Base-by-base conservation (phyloP, 1,284 basidiomycete genomes). In the Cryptococcus hybrid region DNA sequence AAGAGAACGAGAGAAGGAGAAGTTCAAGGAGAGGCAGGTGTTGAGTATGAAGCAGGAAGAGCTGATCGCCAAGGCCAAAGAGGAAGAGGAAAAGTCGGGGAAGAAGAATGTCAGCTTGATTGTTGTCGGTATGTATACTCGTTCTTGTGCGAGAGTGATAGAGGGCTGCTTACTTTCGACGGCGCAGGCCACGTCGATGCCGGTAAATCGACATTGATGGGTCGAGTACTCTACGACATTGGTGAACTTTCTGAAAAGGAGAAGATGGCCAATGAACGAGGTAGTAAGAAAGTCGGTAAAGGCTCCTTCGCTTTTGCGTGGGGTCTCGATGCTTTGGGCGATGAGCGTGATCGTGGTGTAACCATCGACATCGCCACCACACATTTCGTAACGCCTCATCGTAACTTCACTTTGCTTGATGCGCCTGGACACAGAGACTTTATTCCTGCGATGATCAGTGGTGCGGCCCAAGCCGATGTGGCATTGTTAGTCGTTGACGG, bases 371-470 rank as follows among this genome's bases (percentile, higher is more conserved):
- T 99, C 56, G 94, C 93, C 0, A 83, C 88, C 54, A 90, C 95
- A 68, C 85, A 86, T 35, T 83, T 99, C 64, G 76, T 83, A 7
- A 97, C 93, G 0, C 80, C 85, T 0, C 84, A 89, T 66, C 84
- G 89, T 51, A 84, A 86, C 57, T 88, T 98, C 63, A 97, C 93
- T 1, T 85, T 99, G 18, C 85, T 99, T 34, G 95, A 99, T 68
- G 95, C 96, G 0, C 95, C 95, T 0, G 95, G 95, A 0, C 95
- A 99, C 78, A 89, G 88, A 63, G 96, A 99, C 70, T 99, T 99
- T 68, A 90, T 99, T 56, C 95, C 96, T 0, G 98, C 98, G 72
- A 99, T 99, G 96, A 99, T 99, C 58, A 95, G 92, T 0, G 95
- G 95, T 1, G 95, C 95, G 2, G 88, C 94, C 0, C 95, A 98